A percentile compares a stretch with the other conserved stretches of the same genome.
Conservation (phyloP, 768 basidiomycete genomes). For the Macrolepiota dolichaula region DNA sequence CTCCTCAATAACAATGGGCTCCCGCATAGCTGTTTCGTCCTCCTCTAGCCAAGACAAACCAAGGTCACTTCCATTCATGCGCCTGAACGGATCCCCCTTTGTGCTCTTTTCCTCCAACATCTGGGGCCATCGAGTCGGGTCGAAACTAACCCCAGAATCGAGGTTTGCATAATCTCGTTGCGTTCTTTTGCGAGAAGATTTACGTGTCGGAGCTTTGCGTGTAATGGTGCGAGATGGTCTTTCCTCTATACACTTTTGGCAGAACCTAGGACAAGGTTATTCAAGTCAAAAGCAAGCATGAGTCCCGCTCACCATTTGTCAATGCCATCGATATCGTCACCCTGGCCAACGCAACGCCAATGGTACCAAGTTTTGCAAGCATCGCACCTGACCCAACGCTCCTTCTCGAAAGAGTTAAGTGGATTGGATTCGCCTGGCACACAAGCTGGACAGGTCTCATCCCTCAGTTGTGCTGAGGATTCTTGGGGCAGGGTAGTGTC, state of each 20-base stretch:
- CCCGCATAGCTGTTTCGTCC: conserved; percentile 71
- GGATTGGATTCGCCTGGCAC: conserved; percentile 5
- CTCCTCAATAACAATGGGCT: conserved; percentile 77
- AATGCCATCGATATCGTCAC: conserved; percentile 59
- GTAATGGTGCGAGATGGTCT: conserved; percentile 66
- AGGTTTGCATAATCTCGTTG: conserved; percentile 79
- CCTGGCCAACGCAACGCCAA: conserved; percentile 74
- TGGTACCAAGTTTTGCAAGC: conserved; percentile 82
- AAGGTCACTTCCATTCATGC: conserved; percentile 67
- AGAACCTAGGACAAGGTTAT: conserved; percentile 51
- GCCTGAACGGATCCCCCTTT: conserved; percentile 58
- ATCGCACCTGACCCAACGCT: conserved; percentile 83
- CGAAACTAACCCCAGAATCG: conserved; percentile 60
- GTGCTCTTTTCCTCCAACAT: conserved; percentile 69
- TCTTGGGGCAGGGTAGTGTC: not conserved
- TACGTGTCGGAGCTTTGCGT: conserved; percentile 73
- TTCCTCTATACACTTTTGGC: conserved; percentile 54
- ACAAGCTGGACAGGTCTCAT: conserved; percentile 16
- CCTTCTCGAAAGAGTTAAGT: conserved; percentile 43
- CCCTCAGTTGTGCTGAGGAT: not conserved
- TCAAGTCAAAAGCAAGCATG: conserved; percentile 8
- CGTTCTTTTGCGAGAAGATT: conserved; percentile 72
- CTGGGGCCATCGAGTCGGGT: conserved; percentile 63
- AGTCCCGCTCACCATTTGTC: conserved; percentile 66
- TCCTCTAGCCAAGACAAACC: conserved; percentile 70